Conservation (phyloP, 2,329 filamentous ascomycete species). For the Pseudocercospora eumusae region DNA sequence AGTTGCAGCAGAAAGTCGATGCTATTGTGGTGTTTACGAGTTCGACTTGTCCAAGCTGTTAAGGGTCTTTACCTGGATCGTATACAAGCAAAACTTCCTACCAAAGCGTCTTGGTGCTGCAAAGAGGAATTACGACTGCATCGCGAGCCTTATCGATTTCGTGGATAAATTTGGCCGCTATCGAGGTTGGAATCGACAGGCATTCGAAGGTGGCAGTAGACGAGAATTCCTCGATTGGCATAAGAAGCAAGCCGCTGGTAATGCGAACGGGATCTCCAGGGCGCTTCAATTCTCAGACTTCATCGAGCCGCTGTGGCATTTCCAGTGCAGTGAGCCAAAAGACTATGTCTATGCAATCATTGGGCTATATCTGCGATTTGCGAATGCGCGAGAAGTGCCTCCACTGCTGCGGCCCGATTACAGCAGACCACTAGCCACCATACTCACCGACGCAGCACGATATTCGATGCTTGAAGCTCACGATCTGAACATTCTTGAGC, state of each 20-base stretch:
- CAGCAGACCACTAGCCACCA: slow-evolving; percentile 2
- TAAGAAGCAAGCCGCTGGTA: neutral
- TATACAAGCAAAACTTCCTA: slow-evolving; percentile 6
- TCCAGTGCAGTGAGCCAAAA: slow-evolving; percentile 11
- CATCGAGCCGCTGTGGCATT: slow-evolving; percentile 3
- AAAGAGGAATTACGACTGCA: neutral
- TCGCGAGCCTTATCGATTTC: slow-evolving; percentile 1
- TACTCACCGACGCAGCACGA: slow-evolving; percentile 11
- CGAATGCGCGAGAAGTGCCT: neutral
- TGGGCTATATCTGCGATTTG: slow-evolving; percentile 6
- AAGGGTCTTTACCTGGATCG: neutral
- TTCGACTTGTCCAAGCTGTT: neutral
- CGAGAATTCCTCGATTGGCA: slow-evolving; percentile 9
- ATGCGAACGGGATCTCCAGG: neutral
- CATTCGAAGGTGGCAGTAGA: slow-evolving; percentile 1
- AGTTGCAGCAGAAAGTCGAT: neutral
- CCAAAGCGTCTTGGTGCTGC: neutral
- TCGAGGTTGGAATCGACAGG: slow-evolving; percentile 3
- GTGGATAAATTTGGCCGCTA: slow-evolving; percentile 10
- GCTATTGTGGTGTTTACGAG: neutral
- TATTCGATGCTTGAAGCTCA: slow-evolving; percentile 9
- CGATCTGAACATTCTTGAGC: slow-evolving; percentile 1
- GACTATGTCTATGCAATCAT: slow-evolving; percentile 15
- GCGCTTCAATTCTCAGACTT: slow-evolving; percentile 5
- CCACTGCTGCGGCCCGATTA: slow-evolving; percentile 14